Evolutionary conservation across 1,139 yeast species (phyloP).

Genomic region (Petasospora rhodanensis): DNA sequence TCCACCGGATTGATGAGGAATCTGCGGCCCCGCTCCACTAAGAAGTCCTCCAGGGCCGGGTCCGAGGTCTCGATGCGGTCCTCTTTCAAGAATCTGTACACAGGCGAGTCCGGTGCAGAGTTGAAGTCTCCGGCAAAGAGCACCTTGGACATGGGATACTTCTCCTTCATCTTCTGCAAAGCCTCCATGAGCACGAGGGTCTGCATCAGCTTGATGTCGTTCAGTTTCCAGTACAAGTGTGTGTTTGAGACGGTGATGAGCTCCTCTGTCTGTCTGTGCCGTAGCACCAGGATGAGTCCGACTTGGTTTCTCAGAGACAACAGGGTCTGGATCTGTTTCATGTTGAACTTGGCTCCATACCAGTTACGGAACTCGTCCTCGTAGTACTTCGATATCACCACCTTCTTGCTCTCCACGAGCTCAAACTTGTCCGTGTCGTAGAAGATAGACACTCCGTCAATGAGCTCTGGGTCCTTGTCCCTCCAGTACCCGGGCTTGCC

Average conservation of each 20-base stretch:
- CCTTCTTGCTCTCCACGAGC: constrained; percentile 35
- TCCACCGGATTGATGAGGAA: constrained; percentile 30
- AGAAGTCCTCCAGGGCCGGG: constrained; percentile 15
- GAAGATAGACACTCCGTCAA: constrained; percentile 58
- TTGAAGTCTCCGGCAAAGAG: constrained; percentile 50
- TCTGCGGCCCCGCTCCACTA: constrained; percentile 7
- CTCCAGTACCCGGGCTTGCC: constrained; percentile 49
- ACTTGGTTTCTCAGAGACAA: constrained; percentile 51
- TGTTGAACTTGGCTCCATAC: constrained; percentile 35
- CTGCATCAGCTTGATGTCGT: constrained; percentile 53
- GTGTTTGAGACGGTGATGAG: constrained; percentile 47
- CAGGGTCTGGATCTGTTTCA: constrained; percentile 35
- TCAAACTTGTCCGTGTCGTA: constrained; percentile 44
- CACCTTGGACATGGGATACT: constrained; percentile 28
- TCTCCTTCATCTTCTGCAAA: constrained; percentile 29
- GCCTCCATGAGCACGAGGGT: constrained; percentile 43
- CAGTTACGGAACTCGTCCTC: constrained; percentile 27
- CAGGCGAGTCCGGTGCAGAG: constrained; percentile 45
- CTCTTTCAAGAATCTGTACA: constrained; percentile 40
- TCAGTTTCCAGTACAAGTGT: constrained; percentile 57
- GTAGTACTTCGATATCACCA: constrained; percentile 19
- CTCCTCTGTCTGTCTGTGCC: constrained; percentile 38
- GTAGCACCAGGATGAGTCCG: constrained; percentile 42
- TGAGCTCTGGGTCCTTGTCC: constrained; percentile 30
- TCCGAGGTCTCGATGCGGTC: constrained; percentile 26